phyloP scores from a whole-genome alignment of 73 alveolate species.

The Paramecium sexaurelia region DNA sequence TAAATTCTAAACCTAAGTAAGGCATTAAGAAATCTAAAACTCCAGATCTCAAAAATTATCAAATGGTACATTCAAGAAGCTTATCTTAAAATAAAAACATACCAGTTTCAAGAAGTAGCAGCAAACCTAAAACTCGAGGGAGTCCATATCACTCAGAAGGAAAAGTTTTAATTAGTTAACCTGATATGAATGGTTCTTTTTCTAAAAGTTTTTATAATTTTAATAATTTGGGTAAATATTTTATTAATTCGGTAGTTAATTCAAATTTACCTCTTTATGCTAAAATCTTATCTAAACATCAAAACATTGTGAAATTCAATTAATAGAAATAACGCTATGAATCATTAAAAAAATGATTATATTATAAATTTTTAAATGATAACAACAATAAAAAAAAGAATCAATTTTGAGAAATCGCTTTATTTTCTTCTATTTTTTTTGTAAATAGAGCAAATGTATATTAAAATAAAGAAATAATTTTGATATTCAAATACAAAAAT shows the following conservation, averaged over 20 bases:
- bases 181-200: slow-evolving; percentile 34
- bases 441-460: too few relatives aligned
- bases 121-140: slow-evolving; percentile 52
- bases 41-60: slow-evolving; percentile 33
- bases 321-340: slow-evolving; percentile 15
- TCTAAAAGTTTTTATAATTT: slow-evolving; percentile 43
- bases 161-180: slow-evolving; percentile 39
- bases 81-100: slow-evolving; percentile 27
- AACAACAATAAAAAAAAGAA: not conserved
- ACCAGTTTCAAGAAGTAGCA: slow-evolving; percentile 15
- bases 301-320: not conserved
- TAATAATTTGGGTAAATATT: slow-evolving; percentile 9
- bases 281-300: slow-evolving; percentile 7
- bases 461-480: not conserved
- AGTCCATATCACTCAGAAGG: slow-evolving; percentile 44
- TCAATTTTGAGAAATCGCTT: not conserved
- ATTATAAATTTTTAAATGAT: not conserved
- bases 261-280: slow-evolving; percentile 23
- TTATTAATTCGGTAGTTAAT: not conserved
- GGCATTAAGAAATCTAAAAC: not conserved
- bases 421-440: too few relatives aligned
- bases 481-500: not conserved
- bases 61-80: slow-evolving; percentile 27
- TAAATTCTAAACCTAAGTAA: not conserved
- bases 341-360: slow-evolving; percentile 37